phyloP scores from a whole-genome alignment of 1,284 basidiomycete genomes.

The Moesziomyces globuligerus region DNA sequence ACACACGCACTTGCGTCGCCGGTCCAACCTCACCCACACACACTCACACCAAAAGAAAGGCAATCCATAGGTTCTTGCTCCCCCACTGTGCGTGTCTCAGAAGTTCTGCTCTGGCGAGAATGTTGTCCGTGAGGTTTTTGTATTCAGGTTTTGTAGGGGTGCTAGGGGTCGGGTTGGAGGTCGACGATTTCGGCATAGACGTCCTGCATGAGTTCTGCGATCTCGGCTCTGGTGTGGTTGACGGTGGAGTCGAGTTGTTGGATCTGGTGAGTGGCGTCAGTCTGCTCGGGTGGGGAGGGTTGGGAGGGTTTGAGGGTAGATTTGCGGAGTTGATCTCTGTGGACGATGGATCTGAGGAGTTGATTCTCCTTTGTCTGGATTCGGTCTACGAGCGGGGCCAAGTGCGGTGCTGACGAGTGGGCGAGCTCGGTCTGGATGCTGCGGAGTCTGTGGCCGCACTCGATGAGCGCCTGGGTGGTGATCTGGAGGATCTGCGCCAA shows the following conservation, averaged over 20 bases:
- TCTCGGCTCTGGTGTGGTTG: conserved; percentile 12
- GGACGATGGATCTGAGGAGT: conserved; percentile 28
- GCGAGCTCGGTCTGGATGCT: conserved; percentile 43
- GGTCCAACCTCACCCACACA: conserved; percentile 12
- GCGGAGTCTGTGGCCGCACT: conserved; percentile 42
- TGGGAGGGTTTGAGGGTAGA: conserved; percentile 3
- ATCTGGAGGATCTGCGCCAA: conserved; percentile 49
- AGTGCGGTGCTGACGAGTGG: conserved; percentile 11
- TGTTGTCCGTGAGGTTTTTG: too few relatives aligned
- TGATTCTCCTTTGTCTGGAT: conserved; percentile 45
- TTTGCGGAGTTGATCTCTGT: conserved; percentile 44
- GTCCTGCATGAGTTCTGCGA: conserved; percentile 46
- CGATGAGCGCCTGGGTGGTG: conserved; percentile 50
- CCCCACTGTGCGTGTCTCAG: too few relatives aligned
- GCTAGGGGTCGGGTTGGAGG: conserved; percentile 23
- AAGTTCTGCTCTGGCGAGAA: too few relatives aligned
- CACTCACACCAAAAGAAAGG: conserved; percentile 34
- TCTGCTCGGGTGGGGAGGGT: background rate
- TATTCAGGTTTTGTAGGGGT: too few relatives aligned
- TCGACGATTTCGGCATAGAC: conserved; percentile 47
- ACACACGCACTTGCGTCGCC: conserved; percentile 3
- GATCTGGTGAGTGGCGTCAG: conserved; percentile 3
- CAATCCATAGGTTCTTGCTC: conserved; percentile 36
- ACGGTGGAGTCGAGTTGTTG: conserved; percentile 16
- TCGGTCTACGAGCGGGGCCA: conserved; percentile 27